Evolutionary conservation across 2,329 filamentous ascomycete species (phyloP), one percentile per base, ranked within the genome.

Genomic region (Aspergillus amoenus): DNA sequence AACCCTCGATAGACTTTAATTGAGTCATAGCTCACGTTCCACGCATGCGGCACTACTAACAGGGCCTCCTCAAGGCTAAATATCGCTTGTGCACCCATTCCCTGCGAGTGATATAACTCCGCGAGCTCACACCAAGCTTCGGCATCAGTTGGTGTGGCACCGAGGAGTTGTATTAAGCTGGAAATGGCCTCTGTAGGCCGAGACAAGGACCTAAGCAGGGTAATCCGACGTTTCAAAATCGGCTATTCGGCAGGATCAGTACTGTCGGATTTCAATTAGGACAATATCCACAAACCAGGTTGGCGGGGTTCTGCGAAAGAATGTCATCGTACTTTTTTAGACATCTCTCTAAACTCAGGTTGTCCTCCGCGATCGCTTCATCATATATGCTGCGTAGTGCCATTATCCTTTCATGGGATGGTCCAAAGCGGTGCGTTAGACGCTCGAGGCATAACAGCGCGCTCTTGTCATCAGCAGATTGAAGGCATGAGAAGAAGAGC

Each of bases 101-200:
- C 91, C 70, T 93, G 89, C 18, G 82, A 82, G 30, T 92, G 81
- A 75, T 99, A 97, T 60, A 97, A 77, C 70, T 96, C 91, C 52
- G 90, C 86, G 64, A 97, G 81, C 77, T 99, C 94, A 52, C 91
- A 85, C 94, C 94, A 99, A 9, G 90, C 88, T 78, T 99, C 94
- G 5, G 88, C 87, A 77, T 99, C 94, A 2, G 90, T 96, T 2
- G 94, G 93, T 53, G 88, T 89, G 60, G 88, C 87, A 69, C 95
- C 89, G 46, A 99, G 79, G 27, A 97, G 81, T 56, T 87, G 82
- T 60, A 87, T 86, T 57, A 97, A 77, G 27, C 88, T 86, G 32
- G 84, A 78, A 44, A 93, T 89, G 1, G 94, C 90, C 61, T 97
- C 91, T 1, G 83, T 68, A 1, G 79, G 79, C 66, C 85, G 86